Base-by-base conservation (phyloP, 352 stramenopile species). In the Pythium plurisporium region DNA sequence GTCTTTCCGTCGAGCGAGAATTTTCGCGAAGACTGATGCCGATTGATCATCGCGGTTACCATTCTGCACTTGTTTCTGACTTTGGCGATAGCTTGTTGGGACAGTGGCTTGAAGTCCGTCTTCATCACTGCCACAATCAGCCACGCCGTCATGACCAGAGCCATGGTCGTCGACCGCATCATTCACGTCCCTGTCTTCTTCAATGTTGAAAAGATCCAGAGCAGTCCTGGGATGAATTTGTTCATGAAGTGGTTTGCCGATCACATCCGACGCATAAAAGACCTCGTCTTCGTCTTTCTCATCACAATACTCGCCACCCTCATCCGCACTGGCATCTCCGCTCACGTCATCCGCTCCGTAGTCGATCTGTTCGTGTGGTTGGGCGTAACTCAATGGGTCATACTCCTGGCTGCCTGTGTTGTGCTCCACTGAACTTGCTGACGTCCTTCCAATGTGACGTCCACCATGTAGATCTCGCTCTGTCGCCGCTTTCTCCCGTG, bases 221-320 rank as follows among this genome's bases (percentile, higher is more conserved):
- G 43, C 42, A 6, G 49, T 52, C 4, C 62, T 40, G 20, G 62
- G 55, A 19, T 59, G 27, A 12, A 69, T 40, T 6, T 63, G 54
- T 15, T 45, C 61, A 19, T 52, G 31, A 11, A 54, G 12, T 12
- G 53, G 33, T 22, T 36, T 54, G 5, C 55, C 62, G 9, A 69
- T 38, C 15, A 69, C 58, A 41, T 69, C 62, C 5, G 55, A 53
- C 1, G 62, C 62, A 40, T 65, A 69, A 23, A 69, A 69, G 1
- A 69, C 40, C 20, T 69, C 62, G 34, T 36, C 59, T 14, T 38
- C 52, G 20, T 53, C 51, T 9, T 61, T 36, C 10, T 44, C 44
- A 8, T 58, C 31, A 3, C 36, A 36, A 15, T 54, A 36, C 7
- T 27, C 22, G 0, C 45, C 46, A n/a, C 41, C 27, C 0, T 54